These are phyloP conservation scores for Chlorella sp. DNA, from an alignment of 139 green algal species.

Conservation along the genomic window DNA sequence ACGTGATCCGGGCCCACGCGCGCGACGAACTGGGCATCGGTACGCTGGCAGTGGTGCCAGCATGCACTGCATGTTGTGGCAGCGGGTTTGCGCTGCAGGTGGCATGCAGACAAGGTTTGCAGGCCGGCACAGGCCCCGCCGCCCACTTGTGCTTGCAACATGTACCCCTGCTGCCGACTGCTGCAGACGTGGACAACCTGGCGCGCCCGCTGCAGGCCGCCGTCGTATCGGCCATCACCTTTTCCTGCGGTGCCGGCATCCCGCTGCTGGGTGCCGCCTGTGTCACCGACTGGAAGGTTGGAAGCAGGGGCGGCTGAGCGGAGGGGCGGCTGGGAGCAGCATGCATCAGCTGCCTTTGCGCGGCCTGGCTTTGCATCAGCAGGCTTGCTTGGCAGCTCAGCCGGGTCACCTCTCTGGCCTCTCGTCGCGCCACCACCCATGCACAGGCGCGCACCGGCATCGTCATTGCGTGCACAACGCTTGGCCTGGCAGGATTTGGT, in stretches of 20 bases:
- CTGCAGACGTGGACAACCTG: conserved; percentile 79
- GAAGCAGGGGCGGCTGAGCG: conserved; percentile 13
- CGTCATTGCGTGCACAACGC: conserved; percentile 42
- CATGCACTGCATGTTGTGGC: too few species aligned
- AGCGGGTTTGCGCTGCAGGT: too few species aligned
- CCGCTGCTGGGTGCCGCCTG: conserved; percentile 72
- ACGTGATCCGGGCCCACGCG: conserved; percentile 83
- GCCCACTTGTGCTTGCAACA: background rate
- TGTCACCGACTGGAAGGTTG: conserved; percentile 46
- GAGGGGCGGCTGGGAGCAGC: background rate
- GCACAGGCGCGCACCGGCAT: conserved; percentile 26
- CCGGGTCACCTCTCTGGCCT: background rate
- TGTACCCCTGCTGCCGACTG: background rate
- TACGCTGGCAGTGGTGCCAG: too few species aligned
- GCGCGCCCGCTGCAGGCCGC: conserved; percentile 76
- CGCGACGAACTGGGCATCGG: conserved; percentile 74
- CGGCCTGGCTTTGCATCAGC: background rate
- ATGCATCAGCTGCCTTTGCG: background rate
- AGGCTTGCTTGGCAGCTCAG: background rate
- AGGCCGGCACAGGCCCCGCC: too few species aligned
- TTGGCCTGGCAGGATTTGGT: conserved; percentile 60
- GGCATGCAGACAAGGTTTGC: too few species aligned
- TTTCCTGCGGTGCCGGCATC: conserved; percentile 65
- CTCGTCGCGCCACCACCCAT: background rate
- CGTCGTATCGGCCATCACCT: conserved; percentile 56